These are phyloP conservation scores for Fusarium domesticum DNA, from an alignment of 2,329 filamentous ascomycete genomes.

Conservation along the genomic window DNA sequence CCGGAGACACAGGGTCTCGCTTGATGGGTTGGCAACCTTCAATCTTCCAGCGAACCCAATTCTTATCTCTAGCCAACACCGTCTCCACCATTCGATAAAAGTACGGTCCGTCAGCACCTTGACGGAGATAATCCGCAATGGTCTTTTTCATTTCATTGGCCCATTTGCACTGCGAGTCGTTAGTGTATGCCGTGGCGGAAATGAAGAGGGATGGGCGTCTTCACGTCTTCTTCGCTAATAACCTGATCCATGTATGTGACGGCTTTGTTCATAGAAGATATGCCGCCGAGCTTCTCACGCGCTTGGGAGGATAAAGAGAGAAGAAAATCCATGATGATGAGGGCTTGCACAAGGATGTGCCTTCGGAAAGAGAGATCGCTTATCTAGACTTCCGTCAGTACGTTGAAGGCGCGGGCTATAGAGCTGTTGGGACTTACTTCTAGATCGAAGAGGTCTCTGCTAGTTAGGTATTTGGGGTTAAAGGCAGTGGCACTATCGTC, in stretches of 20 bases:
- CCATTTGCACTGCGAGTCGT: slow-evolving; percentile 68
- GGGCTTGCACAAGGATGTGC: slow-evolving; percentile 89
- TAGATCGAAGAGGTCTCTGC: slow-evolving; percentile 89
- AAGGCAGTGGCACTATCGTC: slow-evolving; percentile 54
- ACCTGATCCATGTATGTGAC: slow-evolving; percentile 74
- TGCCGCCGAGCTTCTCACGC: slow-evolving; percentile 71
- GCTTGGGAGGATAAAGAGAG: slow-evolving; percentile 81
- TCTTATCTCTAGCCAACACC: slow-evolving; percentile 91
- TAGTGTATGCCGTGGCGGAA: not conserved
- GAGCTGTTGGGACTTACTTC: slow-evolving; percentile 56
- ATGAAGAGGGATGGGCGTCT: slow-evolving; percentile 29
- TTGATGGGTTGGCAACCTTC: slow-evolving; percentile 89
- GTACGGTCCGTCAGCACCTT: slow-evolving; percentile 80
- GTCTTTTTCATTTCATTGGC: slow-evolving; percentile 70
- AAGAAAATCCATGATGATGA: slow-evolving; percentile 93
- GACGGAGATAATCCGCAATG: slow-evolving; percentile 80
- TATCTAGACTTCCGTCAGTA: slow-evolving; percentile 49
- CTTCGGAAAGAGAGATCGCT: slow-evolving; percentile 92
- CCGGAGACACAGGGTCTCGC: slow-evolving; percentile 64
- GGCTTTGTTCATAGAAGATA: slow-evolving; percentile 73
- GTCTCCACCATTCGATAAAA: slow-evolving; percentile 97
- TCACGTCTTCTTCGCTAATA: slow-evolving; percentile 78
- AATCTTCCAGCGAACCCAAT: slow-evolving; percentile 98
- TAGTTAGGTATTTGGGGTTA: slow-evolving; percentile 99
- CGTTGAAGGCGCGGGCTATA: not conserved